These are phyloP conservation scores for Phytophthora nicotianae DNA, from an alignment of 352 stramenopile species.

Conservation along the genomic window DNA sequence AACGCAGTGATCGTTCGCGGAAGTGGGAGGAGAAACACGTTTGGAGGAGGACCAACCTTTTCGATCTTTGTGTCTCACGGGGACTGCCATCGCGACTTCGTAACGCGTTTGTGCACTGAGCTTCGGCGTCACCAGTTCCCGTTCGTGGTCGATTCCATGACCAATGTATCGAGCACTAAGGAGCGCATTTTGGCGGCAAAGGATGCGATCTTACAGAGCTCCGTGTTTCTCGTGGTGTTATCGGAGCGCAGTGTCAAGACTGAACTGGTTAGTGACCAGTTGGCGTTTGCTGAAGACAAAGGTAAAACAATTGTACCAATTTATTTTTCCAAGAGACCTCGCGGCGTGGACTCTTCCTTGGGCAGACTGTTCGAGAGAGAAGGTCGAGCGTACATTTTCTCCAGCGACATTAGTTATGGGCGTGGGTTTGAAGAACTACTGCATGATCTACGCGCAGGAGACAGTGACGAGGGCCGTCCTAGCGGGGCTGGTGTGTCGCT, in stretches of 20 bases:
- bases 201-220: slow-evolving; percentile 75
- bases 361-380: slow-evolving; percentile 43
- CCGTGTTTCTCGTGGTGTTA: slow-evolving; percentile 74
- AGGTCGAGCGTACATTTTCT: slow-evolving; percentile 53
- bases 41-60: slow-evolving; percentile 33
- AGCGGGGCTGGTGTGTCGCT: slow-evolving; percentile 28
- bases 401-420: slow-evolving; percentile 67
- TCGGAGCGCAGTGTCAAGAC: slow-evolving; percentile 79
- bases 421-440: slow-evolving; percentile 66
- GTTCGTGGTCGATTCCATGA: slow-evolving; percentile 70
- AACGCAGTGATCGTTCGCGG: slow-evolving; percentile 54
- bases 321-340: slow-evolving; percentile 62
- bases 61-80: slow-evolving; percentile 83
- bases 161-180: slow-evolving; percentile 76
- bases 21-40: slow-evolving; percentile 23
- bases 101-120: slow-evolving; percentile 57
- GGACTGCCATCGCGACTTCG: slow-evolving; percentile 75
- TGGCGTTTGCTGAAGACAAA: slow-evolving; percentile 86
- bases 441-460: slow-evolving; percentile 39
- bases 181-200: slow-evolving; percentile 78
- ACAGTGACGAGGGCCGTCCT: slow-evolving; percentile 19
- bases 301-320: slow-evolving; percentile 78
- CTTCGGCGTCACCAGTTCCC: slow-evolving; percentile 52
- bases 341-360: slow-evolving; percentile 48
- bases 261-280: slow-evolving; percentile 81